phyloP scores from a whole-genome alignment of 495 filamentous ascomycete genomes.

The Penicillium herquei region DNA sequence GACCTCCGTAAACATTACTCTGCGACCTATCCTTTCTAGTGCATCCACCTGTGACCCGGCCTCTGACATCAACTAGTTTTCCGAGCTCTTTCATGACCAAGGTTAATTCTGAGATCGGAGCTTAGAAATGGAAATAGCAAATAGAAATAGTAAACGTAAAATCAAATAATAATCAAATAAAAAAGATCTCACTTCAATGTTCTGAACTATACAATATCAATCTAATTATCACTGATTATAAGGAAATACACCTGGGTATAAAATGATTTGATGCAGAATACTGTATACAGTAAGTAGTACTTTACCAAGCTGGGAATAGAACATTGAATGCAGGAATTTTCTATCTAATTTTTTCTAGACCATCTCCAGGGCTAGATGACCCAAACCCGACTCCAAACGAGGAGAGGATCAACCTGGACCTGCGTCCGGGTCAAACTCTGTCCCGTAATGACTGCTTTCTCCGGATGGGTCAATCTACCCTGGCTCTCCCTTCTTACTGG shows the following conservation, averaged over 20 bases:
- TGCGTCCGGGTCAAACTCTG: slow-evolving; percentile 49
- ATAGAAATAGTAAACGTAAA: too few relatives aligned
- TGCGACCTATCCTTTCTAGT: slow-evolving; percentile 33
- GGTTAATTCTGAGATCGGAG: too few relatives aligned
- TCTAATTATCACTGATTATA: slow-evolving; percentile 1
- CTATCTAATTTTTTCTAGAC: slow-evolving; percentile 4
- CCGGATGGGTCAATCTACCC: slow-evolving; percentile 36
- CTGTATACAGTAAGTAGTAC: not conserved
- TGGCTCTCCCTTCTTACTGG: slow-evolving; percentile 32
- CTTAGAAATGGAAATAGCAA: too few relatives aligned
- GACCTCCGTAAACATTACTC: slow-evolving; percentile 26
- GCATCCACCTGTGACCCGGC: slow-evolving; percentile 42
- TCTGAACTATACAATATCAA: slow-evolving; percentile 1
- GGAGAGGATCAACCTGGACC: slow-evolving; percentile 50
- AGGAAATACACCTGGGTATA: not conserved
- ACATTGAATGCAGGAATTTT: not conserved
- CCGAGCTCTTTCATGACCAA: slow-evolving; percentile 4
- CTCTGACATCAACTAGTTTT: slow-evolving; percentile 49
- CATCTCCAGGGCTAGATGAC: not conserved
- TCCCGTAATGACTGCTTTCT: slow-evolving; percentile 37
- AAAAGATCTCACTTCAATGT: too few relatives aligned
- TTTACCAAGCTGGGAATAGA: not conserved
- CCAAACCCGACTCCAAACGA: slow-evolving; percentile 27
- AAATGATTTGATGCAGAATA: not conserved
- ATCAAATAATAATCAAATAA: too few relatives aligned